phyloP scores from a whole-genome alignment of 129 eudicot genomes.

The Silybum marianum region DNA sequence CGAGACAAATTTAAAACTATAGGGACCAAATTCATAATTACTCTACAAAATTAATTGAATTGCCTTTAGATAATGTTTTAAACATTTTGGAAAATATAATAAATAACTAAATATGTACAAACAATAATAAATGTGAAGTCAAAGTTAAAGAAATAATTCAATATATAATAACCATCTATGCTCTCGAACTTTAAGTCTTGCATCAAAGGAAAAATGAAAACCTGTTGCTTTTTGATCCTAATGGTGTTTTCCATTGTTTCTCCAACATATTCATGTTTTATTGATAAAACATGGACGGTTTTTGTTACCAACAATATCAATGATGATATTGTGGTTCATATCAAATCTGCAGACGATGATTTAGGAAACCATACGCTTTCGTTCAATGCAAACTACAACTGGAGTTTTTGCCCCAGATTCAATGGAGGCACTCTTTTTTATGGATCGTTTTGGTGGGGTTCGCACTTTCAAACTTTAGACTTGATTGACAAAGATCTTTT shows the following conservation, averaged over 20 bases:
- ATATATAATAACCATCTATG: neutral
- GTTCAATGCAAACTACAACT: neutral
- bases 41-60: too few relatives aligned
- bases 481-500: neutral
- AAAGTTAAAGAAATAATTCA: neutral
- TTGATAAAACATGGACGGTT: too few relatives aligned
- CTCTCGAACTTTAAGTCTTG: neutral
- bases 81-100: too few relatives aligned
- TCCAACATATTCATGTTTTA: neutral
- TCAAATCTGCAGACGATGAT: constrained; percentile 18
- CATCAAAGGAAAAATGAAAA: neutral
- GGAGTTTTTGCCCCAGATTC: constrained; percentile 1
- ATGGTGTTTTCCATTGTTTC: neutral
- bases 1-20: too few relatives aligned
- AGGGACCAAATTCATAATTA: too few relatives aligned
- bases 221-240: neutral
- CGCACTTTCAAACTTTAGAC: neutral
- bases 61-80: too few relatives aligned
- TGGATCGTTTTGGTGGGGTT: constrained; percentile 17
- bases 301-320: too few relatives aligned
- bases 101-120: too few relatives aligned
- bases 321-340: too few relatives aligned
- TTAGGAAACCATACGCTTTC: constrained; percentile 20
- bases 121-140: neutral
- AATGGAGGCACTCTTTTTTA: neutral